Evolutionary conservation across 2,329 filamentous ascomycete species (phyloP).

Genomic region (Seiridium unicorne): DNA sequence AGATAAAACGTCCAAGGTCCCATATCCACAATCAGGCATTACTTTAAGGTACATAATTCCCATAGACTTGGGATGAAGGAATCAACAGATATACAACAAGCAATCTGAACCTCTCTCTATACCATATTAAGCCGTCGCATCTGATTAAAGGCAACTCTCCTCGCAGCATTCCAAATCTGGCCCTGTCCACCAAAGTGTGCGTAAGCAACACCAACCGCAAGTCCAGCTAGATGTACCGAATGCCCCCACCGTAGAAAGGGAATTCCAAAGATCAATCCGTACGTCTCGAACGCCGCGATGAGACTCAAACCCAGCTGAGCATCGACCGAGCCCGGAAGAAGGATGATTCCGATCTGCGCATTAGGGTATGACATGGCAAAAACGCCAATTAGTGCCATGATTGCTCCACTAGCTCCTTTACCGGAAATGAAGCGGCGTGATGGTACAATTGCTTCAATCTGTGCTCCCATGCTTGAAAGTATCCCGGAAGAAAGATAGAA

Average conservation of each 20-base stretch:
- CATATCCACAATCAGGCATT: no score
- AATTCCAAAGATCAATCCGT: slow-evolving; percentile 20
- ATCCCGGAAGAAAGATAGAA: slow-evolving; percentile 26
- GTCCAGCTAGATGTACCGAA: slow-evolving; percentile 20
- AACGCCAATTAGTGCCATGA: slow-evolving; percentile 21
- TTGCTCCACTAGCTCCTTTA: slow-evolving; percentile 21
- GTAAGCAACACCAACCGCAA: slow-evolving; percentile 20
- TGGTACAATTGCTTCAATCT: slow-evolving; percentile 17
- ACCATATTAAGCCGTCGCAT: slow-evolving; percentile 21
- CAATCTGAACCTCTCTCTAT: background rate
- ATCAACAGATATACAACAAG: no score
- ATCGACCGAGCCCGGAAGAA: slow-evolving; percentile 16
- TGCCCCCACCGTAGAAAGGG: slow-evolving; percentile 15
- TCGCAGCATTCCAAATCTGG: slow-evolving; percentile 20
- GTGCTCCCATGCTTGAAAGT: slow-evolving; percentile 19
- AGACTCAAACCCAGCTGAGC: slow-evolving; percentile 11
- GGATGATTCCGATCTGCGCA: slow-evolving; percentile 15
- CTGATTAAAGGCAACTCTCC: slow-evolving; percentile 16
- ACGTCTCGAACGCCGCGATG: slow-evolving; percentile 17
- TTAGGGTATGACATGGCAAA: slow-evolving; percentile 16
- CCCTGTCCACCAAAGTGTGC: slow-evolving; percentile 17
- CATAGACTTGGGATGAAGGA: no score
- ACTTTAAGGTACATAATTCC: no score
- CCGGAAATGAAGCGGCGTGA: slow-evolving; percentile 6
- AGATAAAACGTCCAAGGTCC: no score